Conservation (phyloP, 129 eudicot genomes). For the Ambrosia trifida region DNA sequence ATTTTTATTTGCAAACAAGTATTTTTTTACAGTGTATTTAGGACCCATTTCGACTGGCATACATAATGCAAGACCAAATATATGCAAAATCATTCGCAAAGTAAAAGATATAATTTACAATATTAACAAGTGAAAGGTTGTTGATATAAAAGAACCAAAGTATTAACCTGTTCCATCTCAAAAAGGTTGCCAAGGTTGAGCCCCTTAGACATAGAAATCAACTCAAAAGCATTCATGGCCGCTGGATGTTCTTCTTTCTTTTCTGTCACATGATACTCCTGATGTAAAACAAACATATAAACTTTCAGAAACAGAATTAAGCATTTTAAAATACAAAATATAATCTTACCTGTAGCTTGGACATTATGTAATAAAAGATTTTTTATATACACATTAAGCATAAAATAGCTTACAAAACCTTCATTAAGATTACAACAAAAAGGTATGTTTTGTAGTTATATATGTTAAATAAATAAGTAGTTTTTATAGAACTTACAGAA, state of each 20-base stretch:
- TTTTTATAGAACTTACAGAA: too few species aligned
- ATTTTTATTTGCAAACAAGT: not conserved
- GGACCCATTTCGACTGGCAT: not conserved
- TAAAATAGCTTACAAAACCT: not conserved
- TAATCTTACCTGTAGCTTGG: not conserved
- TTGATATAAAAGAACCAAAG: slow-evolving; percentile 4
- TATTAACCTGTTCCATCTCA: slow-evolving; percentile 70
- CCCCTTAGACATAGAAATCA: slow-evolving; percentile 90
- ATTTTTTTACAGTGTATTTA: not conserved
- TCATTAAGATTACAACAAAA: not conserved
- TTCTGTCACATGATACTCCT: slow-evolving; percentile 90
- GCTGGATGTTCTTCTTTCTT: slow-evolving; percentile 78
- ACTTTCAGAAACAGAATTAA: slow-evolving; percentile 16
- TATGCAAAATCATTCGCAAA: not conserved
- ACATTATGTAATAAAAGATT: not conserved
- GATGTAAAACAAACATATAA: slow-evolving; percentile 28
- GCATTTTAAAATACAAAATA: not conserved
- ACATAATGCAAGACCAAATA: not conserved
- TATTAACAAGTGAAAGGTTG: slow-evolving; percentile 1
- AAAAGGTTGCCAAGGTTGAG: slow-evolving; percentile 91
- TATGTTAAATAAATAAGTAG: not conserved
- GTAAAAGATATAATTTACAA: not conserved
- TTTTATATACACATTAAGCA: not conserved
- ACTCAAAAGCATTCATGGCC: slow-evolving; percentile 98
- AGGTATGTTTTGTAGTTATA: not conserved